Evolutionary conservation across 164 flowering plant genomes (phyloP).

Genomic region (Nymphaea colorata): DNA sequence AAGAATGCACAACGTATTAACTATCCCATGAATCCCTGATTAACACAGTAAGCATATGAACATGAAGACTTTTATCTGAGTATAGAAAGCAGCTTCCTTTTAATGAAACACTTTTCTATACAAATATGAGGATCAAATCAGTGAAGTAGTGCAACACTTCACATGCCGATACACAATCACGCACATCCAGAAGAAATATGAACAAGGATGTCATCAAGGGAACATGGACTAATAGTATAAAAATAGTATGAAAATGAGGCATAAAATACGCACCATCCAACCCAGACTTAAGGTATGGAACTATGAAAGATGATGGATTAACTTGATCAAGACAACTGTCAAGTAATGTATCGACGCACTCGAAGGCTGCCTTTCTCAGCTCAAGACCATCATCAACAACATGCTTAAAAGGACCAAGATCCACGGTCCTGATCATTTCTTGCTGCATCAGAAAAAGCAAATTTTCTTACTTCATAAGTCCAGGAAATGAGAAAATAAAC

Average conservation of each 20-base stretch:
- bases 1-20: too few relatives aligned
- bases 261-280: constrained; percentile 57
- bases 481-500: not conserved
- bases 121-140: too few relatives aligned
- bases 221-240: too few relatives aligned
- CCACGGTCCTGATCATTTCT: constrained; percentile 96
- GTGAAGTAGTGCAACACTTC: too few relatives aligned
- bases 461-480: not conserved
- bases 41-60: too few relatives aligned
- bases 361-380: constrained; percentile 97
- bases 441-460: constrained; percentile 36
- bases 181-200: too few relatives aligned
- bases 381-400: constrained; percentile 98
- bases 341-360: constrained; percentile 91
- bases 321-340: constrained; percentile 98
- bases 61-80: too few relatives aligned
- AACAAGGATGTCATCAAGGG: too few relatives aligned
- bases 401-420: constrained; percentile 99
- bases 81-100: too few relatives aligned
- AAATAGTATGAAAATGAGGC: not conserved
- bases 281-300: constrained; percentile 94
- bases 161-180: too few relatives aligned
- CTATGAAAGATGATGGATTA: constrained; percentile 94
- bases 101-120: too few relatives aligned
- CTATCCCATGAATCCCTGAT: too few relatives aligned